phyloP scores from a whole-genome alignment of 2,329 filamentous ascomycete genomes.

The Beauveria caledonica region DNA sequence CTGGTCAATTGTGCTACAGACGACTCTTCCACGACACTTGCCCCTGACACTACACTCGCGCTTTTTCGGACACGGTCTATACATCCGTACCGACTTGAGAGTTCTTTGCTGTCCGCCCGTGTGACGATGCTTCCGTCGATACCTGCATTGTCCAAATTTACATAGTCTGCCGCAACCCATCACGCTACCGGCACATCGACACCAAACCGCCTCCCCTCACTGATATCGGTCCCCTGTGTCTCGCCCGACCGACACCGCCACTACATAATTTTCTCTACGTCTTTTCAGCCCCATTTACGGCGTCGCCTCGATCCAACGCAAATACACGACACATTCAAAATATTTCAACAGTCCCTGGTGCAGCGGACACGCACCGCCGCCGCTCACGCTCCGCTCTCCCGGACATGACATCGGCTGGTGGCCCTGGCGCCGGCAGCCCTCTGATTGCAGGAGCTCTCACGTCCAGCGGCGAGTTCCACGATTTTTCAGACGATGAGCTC shows the following conservation, averaged over 20 bases:
- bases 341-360: neutral
- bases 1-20: slow-evolving; percentile 7
- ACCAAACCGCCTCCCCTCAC: neutral
- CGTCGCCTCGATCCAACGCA: neutral
- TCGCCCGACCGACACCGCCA: neutral
- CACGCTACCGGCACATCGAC: neutral
- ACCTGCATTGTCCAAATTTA: neutral
- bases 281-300: neutral
- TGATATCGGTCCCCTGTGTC: slow-evolving; percentile 2
- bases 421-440: slow-evolving; percentile 27
- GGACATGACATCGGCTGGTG: slow-evolving; percentile 29
- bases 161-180: neutral
- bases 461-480: slow-evolving; percentile 29
- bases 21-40: slow-evolving; percentile 1
- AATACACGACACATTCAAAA: neutral
- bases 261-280: neutral
- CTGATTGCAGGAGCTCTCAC: slow-evolving; percentile 31
- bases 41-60: slow-evolving; percentile 2
- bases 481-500: slow-evolving; percentile 31
- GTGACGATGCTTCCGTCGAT: neutral
- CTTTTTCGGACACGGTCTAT: neutral
- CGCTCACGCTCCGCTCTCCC: slow-evolving; percentile 16
- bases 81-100: neutral
- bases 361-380: slow-evolving; percentile 15
- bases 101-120: neutral